These are phyloP conservation scores for Nannochloropsis gaditana DNA, from an alignment of 108 stramenopile species.

Conservation along the genomic window DNA sequence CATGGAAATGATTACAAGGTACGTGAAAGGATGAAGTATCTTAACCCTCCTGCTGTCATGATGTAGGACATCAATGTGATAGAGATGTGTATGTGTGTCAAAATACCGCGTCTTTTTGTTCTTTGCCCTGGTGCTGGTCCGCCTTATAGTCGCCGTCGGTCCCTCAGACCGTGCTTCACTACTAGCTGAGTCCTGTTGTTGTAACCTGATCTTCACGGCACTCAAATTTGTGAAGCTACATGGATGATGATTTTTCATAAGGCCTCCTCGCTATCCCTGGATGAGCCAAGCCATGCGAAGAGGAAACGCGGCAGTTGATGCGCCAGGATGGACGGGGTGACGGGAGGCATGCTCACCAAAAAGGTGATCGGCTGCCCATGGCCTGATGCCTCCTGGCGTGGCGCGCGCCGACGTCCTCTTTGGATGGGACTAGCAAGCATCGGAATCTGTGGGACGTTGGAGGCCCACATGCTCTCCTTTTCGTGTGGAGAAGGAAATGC, in stretches of 20 bases:
- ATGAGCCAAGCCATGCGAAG: neutral
- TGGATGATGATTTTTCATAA: neutral
- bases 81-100: too few relatives aligned
- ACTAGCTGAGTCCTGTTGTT: slow-evolving; percentile 16
- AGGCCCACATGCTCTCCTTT: neutral
- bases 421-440: neutral
- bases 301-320: neutral
- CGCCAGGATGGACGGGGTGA: neutral
- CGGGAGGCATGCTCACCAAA: neutral
- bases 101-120: too few relatives aligned
- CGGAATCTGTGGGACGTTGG: neutral
- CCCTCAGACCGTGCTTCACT: neutral
- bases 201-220: neutral
- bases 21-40: neutral
- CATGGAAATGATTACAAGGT: slow-evolving; percentile 7
- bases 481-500: too few relatives aligned
- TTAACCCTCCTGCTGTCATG: too few relatives aligned
- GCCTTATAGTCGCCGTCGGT: too few relatives aligned
- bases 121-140: too few relatives aligned
- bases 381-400: neutral
- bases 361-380: neutral
- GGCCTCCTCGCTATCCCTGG: slow-evolving; percentile 19
- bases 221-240: neutral
- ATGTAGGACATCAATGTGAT: too few relatives aligned
- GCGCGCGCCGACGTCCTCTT: neutral